Evolutionary conservation across 371 early-diverging fungal genomes (phyloP), one percentile per base, ranked within the genome.

Genomic region (Zopfochytrium polystomum): DNA sequence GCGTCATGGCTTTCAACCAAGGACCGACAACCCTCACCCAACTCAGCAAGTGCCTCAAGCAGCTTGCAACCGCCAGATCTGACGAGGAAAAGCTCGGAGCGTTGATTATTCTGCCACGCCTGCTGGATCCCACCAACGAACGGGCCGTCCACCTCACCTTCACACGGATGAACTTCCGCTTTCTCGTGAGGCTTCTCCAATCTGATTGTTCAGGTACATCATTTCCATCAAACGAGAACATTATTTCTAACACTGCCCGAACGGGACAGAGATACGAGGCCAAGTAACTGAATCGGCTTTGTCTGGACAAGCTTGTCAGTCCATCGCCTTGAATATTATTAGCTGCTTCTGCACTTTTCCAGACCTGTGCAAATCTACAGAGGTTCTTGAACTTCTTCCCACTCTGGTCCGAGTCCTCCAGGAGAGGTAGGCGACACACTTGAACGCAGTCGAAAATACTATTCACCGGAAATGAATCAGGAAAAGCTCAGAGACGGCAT

Each of bases 51-150:
- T 63, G 63, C 52, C 33, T 68, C 9, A 18, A 11, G 3, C 48
- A 60, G 2, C 55, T 68, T 6, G 27, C 35, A 2, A 29, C 54
- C 0, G 33, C 9, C 9, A 23, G 30, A n/a, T 30, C 52, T 25
- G 69, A 69, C 57, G 65, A 69, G 31, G 57, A 64, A 15, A 64
- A 61, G 46, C 62, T 69, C 34, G 65, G 52, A 0, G 64, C 53
- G 0, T 29, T 69, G 26, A 22, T 65, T 29, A 20, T 69, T 11
- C 54, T 69, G n/a, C 61, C 65, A 3, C n/a, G 51, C 7, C 52
- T 69, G 30, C 45, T 69, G 38, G 54, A 62, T 32, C 53, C 60
- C 6, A 25, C 6, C 11, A 52, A 33, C 31, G 51, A 64, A 35
- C 20, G 52, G 20, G 49, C 18, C 4, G 25, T 62, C 23, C 58